Base-by-base conservation (phyloP, 2,329 filamentous ascomycete genomes). In the Aplosporella prunicola region DNA sequence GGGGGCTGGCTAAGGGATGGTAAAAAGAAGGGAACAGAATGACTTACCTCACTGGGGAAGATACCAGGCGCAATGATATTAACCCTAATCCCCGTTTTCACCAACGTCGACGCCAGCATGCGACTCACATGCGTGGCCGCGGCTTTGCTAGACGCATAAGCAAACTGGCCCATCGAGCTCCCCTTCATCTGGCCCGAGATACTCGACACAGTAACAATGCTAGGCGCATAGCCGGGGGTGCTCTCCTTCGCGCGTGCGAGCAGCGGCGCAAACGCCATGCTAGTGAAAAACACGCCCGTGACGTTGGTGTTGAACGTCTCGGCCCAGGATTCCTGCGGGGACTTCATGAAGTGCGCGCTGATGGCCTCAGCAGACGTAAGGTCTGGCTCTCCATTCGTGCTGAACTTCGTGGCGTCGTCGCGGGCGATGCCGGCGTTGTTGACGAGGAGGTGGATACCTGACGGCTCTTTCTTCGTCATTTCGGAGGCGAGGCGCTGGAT, bases 371-470 rank as follows among this genome's bases (percentile, higher is more conserved):
- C 55, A 24, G 62, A 57, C 16, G 52, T 61, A 52, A 66, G 62
- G 38, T 74, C 63, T 3, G 69, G 69, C 42, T 67, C 53, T n/a
- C 64, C 63, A n/a, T 55, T 58, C 11, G 56, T 53, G 32, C 62
- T 67, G 47, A 66, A 71, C 35, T 64, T 66, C 2, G 69, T 74
- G 34, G 61, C 59, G 28, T 71, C 62, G 44, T 75, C 72, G 20
- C 61, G 57, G 10, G 71, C 68, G 38, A 73, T 62, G 2, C 71
- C 69, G 7, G 68, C 69, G 37, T 71, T 72, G 50, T 72, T 72
- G 14, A 73, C 66, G 5, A 73, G 58, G 30, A 76, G 49, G 39
- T 75, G 68, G 20, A 76, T 67, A 4, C 70, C 70, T 6, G 66
- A 63, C 1, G 65, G 56, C 46, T 75, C 71, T 41, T 67, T 66